These are phyloP conservation scores for Cordyceps pruinosa DNA, from an alignment of 2,329 filamentous ascomycete species.

Conservation along the genomic window DNA sequence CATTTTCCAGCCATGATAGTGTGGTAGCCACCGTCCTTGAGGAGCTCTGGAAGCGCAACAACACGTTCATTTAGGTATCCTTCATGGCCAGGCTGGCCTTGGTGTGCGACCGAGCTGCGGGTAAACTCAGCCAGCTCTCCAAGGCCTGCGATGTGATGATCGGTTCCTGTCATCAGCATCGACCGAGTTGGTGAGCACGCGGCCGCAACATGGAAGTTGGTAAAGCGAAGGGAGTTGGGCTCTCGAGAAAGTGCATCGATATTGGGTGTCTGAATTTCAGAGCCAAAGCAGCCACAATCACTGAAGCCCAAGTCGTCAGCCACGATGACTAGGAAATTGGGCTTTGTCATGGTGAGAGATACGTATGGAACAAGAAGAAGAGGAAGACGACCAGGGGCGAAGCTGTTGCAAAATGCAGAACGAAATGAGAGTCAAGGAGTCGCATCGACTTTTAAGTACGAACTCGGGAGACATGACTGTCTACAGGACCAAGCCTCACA, in stretches of 20 bases:
- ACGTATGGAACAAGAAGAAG: neutral
- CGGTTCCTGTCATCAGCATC: slow-evolving; percentile 54
- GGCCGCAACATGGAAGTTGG: slow-evolving; percentile 57
- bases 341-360: slow-evolving; percentile 18
- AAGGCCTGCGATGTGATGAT: slow-evolving; percentile 47
- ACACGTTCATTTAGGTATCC: slow-evolving; percentile 26
- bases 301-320: slow-evolving; percentile 29
- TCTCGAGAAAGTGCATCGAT: slow-evolving; percentile 30
- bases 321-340: slow-evolving; percentile 29
- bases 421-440: neutral
- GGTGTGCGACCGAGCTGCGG: slow-evolving; percentile 8
- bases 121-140: slow-evolving; percentile 44
- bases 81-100: slow-evolving; percentile 22
- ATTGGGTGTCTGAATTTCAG: slow-evolving; percentile 27
- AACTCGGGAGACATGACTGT: neutral
- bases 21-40: slow-evolving; percentile 24
- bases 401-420: too few species aligned
- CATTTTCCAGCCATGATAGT: slow-evolving; percentile 28
- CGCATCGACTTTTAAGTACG: neutral
- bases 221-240: slow-evolving; percentile 47
- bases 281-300: slow-evolving; percentile 25
- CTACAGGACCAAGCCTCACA: neutral
- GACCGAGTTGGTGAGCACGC: slow-evolving; percentile 58
- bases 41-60: slow-evolving; percentile 23
- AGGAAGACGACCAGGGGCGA: neutral